Base-by-base conservation (phyloP, 257 asterid genomes). In the Solanum corneliomulleri region DNA sequence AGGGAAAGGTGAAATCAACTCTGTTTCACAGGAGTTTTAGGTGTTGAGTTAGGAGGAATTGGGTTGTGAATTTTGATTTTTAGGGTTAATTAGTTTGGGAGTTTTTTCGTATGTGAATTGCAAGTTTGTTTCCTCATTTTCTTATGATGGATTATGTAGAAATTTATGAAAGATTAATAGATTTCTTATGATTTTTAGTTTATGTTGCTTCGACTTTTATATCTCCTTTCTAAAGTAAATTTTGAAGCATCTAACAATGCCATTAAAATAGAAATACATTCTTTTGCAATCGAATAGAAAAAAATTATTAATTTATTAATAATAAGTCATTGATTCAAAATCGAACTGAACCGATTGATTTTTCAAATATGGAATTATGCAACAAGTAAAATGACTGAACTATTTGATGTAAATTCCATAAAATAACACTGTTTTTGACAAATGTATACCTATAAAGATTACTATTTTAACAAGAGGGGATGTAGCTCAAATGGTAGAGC, bases 401-500 rank as follows among this genome's bases (percentile, higher is more conserved):
- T n/a, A 62, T 62, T 23, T 62, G 33, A 62, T 56, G 11, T 0
- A 56, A 7, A 18, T 52, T 52, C 9, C 23, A 49, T 33, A 33
- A 33, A 33, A 33, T 33, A 33, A 33, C 35, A 2, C 60, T 49
- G 0, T 49, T 2, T 15, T 15, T 33, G 5, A 3, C 4, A 31
- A 31, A 31, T 31, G 4, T 31, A 31, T 0, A 0, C 3, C 0
- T 33, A 33, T 33, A 7, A 56, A 58, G 66, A 8, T 58, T 58
- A 20, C 11, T 18, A 0, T 1, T 1, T 21, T 23, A 23, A 0
- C 0, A 4, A 0, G 11, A n/a, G 96, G 99, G 98, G 98, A 95
- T 96, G 97, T 95, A 93, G 98, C 98, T 95, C 98, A 96, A 93
- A 94, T 94, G 99, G 98, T 96, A 95, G 98, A 96, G 97, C 96